phyloP scores from a whole-genome alignment of 2,329 filamentous ascomycete genomes.

The Cladosporium sp. region DNA sequence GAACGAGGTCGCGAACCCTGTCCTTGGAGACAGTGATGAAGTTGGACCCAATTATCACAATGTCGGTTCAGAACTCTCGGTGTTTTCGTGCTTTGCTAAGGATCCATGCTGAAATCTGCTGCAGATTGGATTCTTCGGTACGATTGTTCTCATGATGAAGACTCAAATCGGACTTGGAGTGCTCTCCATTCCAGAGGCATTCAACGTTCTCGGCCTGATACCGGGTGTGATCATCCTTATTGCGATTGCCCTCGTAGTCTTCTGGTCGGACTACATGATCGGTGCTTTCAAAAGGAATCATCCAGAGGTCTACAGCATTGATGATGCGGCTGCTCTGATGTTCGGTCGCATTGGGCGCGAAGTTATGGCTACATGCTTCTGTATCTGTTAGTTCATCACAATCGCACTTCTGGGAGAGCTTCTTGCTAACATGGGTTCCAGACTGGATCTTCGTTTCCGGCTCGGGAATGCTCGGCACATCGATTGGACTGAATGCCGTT shows the following conservation, averaged over 20 bases:
- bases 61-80: slow-evolving; percentile 6
- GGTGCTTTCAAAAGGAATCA: slow-evolving; percentile 51
- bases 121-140: slow-evolving; percentile 48
- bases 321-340: slow-evolving; percentile 52
- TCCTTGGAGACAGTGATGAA: too few species aligned
- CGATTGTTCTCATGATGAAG: slow-evolving; percentile 43
- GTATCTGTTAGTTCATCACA: slow-evolving; percentile 29
- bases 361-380: slow-evolving; percentile 38
- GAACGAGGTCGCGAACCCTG: too few species aligned
- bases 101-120: slow-evolving; percentile 22
- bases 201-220: slow-evolving; percentile 44
- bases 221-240: slow-evolving; percentile 44
- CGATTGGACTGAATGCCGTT: slow-evolving; percentile 17
- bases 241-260: slow-evolving; percentile 39
- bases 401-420: neutral
- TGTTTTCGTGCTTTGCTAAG: neutral
- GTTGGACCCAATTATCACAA: slow-evolving; percentile 18
- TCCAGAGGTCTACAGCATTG: slow-evolving; percentile 53
- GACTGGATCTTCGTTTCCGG: slow-evolving; percentile 6
- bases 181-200: slow-evolving; percentile 44
- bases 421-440: neutral
- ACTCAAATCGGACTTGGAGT: slow-evolving; percentile 44
- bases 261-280: slow-evolving; percentile 47
- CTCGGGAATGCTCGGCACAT: slow-evolving; percentile 1
- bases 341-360: slow-evolving; percentile 51